These are phyloP conservation scores for Marasmius sp. DNA, from an alignment of 1,284 basidiomycete species.

Conservation along the genomic window DNA sequence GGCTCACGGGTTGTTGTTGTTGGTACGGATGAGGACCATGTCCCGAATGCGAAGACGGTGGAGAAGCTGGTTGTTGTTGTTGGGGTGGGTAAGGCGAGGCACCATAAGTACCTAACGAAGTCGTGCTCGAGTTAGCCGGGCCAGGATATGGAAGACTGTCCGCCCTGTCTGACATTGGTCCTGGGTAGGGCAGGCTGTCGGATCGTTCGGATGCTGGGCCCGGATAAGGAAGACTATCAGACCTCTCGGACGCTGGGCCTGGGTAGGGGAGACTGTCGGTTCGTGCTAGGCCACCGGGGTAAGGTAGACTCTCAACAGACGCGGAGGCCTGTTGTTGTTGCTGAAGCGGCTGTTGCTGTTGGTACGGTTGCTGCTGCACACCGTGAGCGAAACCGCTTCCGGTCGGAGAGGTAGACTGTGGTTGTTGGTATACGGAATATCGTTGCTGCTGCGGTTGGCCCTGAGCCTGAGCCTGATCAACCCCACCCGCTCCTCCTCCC, in stretches of 20 bases:
- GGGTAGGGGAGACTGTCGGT: background rate
- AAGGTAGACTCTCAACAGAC: background rate
- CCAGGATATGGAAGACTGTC: background rate
- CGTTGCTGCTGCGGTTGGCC: constrained; percentile 5
- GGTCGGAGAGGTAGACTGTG: background rate
- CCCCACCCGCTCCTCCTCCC: background rate
- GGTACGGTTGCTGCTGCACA: too few species aligned
- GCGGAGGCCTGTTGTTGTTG: background rate
- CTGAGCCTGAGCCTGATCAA: background rate
- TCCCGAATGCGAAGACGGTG: background rate
- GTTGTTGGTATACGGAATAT: background rate
- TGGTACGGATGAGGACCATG: background rate
- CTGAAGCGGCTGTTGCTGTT: background rate
- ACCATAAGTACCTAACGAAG: background rate
- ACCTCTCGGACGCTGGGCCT: background rate
- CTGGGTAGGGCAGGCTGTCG: background rate
- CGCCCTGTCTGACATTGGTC: background rate
- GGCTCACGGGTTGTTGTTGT: background rate
- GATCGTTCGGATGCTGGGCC: background rate
- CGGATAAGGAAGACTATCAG: background rate
- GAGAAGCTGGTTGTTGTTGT: background rate
- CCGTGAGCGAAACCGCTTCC: background rate
- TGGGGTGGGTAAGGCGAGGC: background rate
- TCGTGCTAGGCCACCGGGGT: background rate
- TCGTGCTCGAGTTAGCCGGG: background rate